Evolutionary conservation across 2,329 filamentous ascomycete genomes (phyloP).

Genomic region (Thelonectria blattea): DNA sequence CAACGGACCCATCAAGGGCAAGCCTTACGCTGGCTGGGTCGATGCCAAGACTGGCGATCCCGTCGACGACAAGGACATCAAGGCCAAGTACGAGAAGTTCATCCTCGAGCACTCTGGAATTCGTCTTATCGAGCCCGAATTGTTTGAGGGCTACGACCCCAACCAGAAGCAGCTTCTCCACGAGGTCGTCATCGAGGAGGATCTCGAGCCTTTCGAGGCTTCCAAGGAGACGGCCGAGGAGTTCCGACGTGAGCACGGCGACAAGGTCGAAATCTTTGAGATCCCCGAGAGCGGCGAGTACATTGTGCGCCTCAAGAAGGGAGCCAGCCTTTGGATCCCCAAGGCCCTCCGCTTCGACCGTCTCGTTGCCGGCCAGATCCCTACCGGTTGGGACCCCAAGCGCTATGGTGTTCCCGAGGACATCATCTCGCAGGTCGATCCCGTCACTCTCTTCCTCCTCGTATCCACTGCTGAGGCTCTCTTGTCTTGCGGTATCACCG

Average conservation of each 20-base stretch:
- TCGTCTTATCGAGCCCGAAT: conserved; percentile 94
- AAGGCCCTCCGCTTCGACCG: conserved; percentile 98
- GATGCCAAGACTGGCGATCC: conserved; percentile 93
- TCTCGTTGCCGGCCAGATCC: conserved; percentile 94
- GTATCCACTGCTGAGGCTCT: conserved; percentile 93
- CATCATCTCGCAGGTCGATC: conserved; percentile 97
- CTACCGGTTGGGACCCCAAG: conserved; percentile 96
- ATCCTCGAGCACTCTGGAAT: conserved; percentile 98
- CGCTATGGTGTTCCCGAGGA: conserved; percentile 96
- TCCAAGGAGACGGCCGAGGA: conserved; percentile 97
- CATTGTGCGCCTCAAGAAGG: conserved; percentile 93
- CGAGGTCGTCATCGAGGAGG: conserved; percentile 96
- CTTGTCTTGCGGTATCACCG: conserved; percentile 91
- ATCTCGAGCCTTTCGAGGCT: conserved; percentile 94
- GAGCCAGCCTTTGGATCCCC: conserved; percentile 91
- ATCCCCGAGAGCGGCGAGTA: conserved; percentile 93
- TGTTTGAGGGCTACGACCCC: conserved; percentile 96
- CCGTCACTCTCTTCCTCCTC: conserved; percentile 92
- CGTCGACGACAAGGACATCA: conserved; percentile 97
- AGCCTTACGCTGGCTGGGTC: conserved; percentile 96
- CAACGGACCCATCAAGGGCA: conserved; percentile 94
- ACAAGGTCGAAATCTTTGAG: conserved; percentile 97
- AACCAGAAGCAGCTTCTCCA: conserved; percentile 98
- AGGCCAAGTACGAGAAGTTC: conserved; percentile 95
- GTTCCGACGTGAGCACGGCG: conserved; percentile 95